Base-by-base conservation (phyloP, 495 filamentous ascomycete species). In the Aspergillus conjunctus region DNA sequence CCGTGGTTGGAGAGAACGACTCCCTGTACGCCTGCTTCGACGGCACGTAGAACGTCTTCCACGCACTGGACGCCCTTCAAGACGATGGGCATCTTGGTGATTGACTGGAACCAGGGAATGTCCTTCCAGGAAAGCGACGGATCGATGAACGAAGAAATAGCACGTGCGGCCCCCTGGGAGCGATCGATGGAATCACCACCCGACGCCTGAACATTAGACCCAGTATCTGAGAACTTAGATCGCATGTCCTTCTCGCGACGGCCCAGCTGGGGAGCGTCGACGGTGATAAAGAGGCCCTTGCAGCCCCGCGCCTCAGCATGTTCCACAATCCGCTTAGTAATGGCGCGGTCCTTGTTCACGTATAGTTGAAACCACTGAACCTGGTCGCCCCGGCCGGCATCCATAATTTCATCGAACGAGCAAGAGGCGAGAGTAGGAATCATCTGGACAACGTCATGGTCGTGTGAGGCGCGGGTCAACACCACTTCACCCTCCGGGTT, bases 361-460 rank as follows among this genome's bases (percentile, higher is more conserved):
- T 99, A 99, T 0, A 99, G 83, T 75, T 99, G 94, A 51, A 99
- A 79, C 95, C 95, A 98, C 74, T 97, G 94, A 1, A 92, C 86
- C 70, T 98, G 94, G 58, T 87, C 88, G 11, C 83, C 90, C 61
- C 84, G 77, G 41, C 82, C 83, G 31, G 93, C 94, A 69, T 97
- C 95, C 61, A 93, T 77, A 54, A 98, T 96, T 74, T 98, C 95
- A 76, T 98, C 94, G 68, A 98, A 98, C 17, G 91, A 91, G 77
- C 95, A 98, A 18, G 91, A 96, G 9, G 95, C 95, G n/a, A 98
- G 82, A 7, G 94, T 98, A 2, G 94, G 94, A 56, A 98, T 98
- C 93, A 96, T 96, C 74, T 97, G 93, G 55, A 96, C 78, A 26
- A 96, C 89, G 69, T 93, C 84, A 77, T 98, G 94, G 66, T 86